Evolutionary conservation across 129 eudicot species (phyloP), one percentile per base, ranked within the genome.

Genomic region (Solidago caesia): DNA sequence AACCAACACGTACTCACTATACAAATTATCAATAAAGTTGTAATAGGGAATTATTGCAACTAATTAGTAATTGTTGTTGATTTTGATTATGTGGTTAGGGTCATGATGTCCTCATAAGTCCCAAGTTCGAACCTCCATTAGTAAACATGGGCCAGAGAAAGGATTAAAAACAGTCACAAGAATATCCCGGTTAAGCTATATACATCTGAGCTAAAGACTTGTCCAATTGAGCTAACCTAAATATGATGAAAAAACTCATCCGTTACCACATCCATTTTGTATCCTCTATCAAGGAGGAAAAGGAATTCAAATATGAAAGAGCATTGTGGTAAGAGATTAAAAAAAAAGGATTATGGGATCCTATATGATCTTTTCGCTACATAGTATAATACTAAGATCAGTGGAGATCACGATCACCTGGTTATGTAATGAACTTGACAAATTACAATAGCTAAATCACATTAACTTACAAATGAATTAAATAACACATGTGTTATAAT

Each of bases 401-500:
- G 33, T 4, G 15, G 52, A 56, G 4, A 43, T 66, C 46, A 13
- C 33, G 4, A 43, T 66, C 46, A 13, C 33, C 33, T 74, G 53
- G 56, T 51, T 26, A 64, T 16, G 44, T 42, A 64, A 66, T 44
- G 69, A 68, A 25, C 69, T 69, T 46, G 25, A 59, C 12, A 77
- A 16, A 78, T 53, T 48, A 78, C 7, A 71, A 52, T 71, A 55
- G 72, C 82, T 71, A 63, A 71, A 78, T 71, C 58, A 42, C 82
- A 79, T 72, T 55, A 64, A 64, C 68, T 53, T 72, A 64, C 45
- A 42, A 62, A 66, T 67, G 48, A 67, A 67, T 64, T 58, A 48
- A 72, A 72, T 72, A 79, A 72, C 56, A 79, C 15, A 55, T 65
- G 33, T 43, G 61, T 67, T 72, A 55, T 45, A 79, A 44, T 57